Base-by-base conservation (phyloP, 768 basidiomycete species). In the Rhizopogon sp. region DNA sequence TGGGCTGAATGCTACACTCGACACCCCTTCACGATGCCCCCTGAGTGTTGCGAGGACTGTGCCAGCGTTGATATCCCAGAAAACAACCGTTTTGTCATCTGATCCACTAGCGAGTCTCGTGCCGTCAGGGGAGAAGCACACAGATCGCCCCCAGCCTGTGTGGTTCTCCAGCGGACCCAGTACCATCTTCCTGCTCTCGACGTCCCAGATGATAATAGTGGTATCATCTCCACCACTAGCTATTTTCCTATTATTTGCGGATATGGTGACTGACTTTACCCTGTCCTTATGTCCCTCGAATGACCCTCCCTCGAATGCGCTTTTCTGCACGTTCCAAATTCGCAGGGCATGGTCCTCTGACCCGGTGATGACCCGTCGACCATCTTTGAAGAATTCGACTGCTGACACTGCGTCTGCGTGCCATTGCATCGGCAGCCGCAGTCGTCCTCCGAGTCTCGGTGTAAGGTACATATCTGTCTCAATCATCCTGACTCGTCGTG, bases 151-250 rank as follows among this genome's bases (percentile, higher is more conserved):
- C 17, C 39, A 28, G 35, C 50, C 29, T 28, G 28, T 31, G 43
- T 56, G 55, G n/a, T 33, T 46, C 3, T 46, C 31, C 56, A 70
- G 67, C 6, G 61, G 67, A 46, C 64, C 67, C 50, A 58, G 56
- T 55, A 64, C 55, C 50, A 65, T 42, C 33, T 58, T 46, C 9
- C 64, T 67, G 25, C 65, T 63, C 47, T 62, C 58, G 37, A 64
- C 54, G 56, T 72, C 64, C 69, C 69, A 72, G 52, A 72, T 50
- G 53, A 62, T 60, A 49, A 72, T 63, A 5, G 65, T 66, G 22
- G 17, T 53, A 49, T 65, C 68, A 47, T 71, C 71, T 8, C 63
- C 66, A 1, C 68, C 70, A 10, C 69, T 69, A 41, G 71, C 70
- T 50, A 70, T 62, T 35, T 58, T 58, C n/a, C 56, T 60, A 40